Evolutionary conservation across 2,329 filamentous ascomycete genomes (phyloP), one percentile per base, ranked within the genome.

Genomic region (Fusarium verticillioides): DNA sequence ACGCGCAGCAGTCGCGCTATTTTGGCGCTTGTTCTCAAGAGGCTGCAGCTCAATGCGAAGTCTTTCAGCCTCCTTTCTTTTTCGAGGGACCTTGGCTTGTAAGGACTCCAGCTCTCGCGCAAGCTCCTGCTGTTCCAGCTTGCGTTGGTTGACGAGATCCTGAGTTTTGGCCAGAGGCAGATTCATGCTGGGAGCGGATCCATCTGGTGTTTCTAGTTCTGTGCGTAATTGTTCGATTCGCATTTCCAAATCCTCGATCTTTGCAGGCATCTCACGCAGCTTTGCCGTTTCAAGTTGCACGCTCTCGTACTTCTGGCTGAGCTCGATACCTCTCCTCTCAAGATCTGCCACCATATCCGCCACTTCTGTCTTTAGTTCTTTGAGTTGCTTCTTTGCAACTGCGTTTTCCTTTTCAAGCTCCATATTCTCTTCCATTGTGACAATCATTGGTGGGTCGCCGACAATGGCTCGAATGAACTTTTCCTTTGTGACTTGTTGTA

Each of bases 401-500:
- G 94, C 85, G 68, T 94, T 91, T 63, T 88, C 86, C 75, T 83
- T 86, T 79, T 96, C 94, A 30, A 97, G 84, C 64, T 92, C 91
- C 53, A 92, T 85, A 80, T 98, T 98, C 79, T 98, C 95, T 76
- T 91, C 89, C 47, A 92, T 90, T 44, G 92, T 92, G 65, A 97
- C 93, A 50, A 98, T 92, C 21, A 95, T 87, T 0, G 96, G 96
- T 54, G 95, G 94, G 72, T 97, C 94, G 72, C 94, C 94, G 21
- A 97, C 94, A 76, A 98, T 97, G 72, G 94, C 92, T 75, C 95
- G 94, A 61, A 99, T 92, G 82, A 98, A 98, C 79, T 97, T 97
- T 82, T 99, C 96, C 84, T 98, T 99, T 49, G 96, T 98, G 71
- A 98, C 95, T 85, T 98, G 96, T 83, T 99, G 96, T 77, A 98